Evolutionary conservation across 805 yeast species (phyloP).

Genomic region (Metschnikowia drakensbergensis): DNA sequence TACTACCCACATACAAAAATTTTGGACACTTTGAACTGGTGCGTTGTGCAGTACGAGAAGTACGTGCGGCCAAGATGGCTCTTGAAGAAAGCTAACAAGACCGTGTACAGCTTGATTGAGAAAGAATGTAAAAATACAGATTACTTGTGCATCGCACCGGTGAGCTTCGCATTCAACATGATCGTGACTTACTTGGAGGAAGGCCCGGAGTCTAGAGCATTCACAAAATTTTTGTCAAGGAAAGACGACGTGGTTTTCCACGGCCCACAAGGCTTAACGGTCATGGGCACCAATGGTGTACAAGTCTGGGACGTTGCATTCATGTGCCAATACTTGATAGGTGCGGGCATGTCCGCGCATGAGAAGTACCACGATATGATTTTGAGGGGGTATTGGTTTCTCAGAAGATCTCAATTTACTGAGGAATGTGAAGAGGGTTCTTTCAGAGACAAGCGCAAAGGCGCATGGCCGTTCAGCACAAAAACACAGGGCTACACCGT

Average conservation of each 20-base stretch:
- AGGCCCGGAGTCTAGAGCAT: constrained; percentile 63
- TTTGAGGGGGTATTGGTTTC: constrained; percentile 61
- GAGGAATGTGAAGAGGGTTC: constrained; percentile 73
- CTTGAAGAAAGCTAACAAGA: constrained; percentile 45
- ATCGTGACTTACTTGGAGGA: constrained; percentile 67
- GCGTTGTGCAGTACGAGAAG: constrained; percentile 62
- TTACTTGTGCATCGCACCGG: constrained; percentile 87
- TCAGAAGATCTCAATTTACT: constrained; percentile 80
- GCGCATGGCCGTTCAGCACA: constrained; percentile 96
- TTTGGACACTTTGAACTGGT: constrained; percentile 58
- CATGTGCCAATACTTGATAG: constrained; percentile 75
- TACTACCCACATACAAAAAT: constrained; percentile 86
- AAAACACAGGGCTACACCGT: constrained; percentile 96
- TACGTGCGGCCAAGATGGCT: constrained; percentile 76
- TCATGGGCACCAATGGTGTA: constrained; percentile 96
- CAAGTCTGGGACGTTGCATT: constrained; percentile 98
- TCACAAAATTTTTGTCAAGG: constrained; percentile 50
- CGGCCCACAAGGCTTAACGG: constrained; percentile 87
- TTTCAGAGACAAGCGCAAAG: constrained; percentile 76
- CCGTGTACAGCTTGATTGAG: constrained; percentile 58
- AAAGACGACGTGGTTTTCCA: constrained; percentile 76
- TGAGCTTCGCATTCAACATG: constrained; percentile 79
- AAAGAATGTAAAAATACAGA: constrained; percentile 79
- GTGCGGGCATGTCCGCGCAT: constrained; percentile 71
- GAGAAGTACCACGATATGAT: constrained; percentile 65